Conservation (phyloP, 768 basidiomycete species). For the Xerocomus potaroensis region DNA sequence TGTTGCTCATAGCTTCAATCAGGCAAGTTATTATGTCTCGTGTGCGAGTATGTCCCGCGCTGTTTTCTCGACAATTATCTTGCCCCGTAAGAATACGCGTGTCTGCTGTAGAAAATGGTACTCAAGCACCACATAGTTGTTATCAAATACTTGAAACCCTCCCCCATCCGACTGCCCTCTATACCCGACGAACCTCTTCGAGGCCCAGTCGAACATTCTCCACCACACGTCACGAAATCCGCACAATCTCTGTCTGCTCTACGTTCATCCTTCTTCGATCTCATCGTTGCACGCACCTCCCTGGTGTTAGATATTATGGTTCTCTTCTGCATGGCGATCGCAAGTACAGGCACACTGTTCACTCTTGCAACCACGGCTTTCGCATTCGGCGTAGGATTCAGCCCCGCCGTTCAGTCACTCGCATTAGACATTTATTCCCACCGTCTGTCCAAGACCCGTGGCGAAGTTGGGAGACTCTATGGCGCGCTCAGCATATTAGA, state of each 20-base stretch:
- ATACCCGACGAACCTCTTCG: slow-evolving; percentile 17
- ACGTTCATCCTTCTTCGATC: slow-evolving; percentile 57
- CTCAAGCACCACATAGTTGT: slow-evolving; percentile 36
- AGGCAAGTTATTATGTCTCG: slow-evolving; percentile 77
- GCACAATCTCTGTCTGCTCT: slow-evolving; percentile 3
- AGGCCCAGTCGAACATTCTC: not conserved
- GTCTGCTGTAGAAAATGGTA: not conserved
- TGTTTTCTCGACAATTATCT: slow-evolving; percentile 46
- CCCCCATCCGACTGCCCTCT: slow-evolving; percentile 19
- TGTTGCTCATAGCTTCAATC: not conserved
- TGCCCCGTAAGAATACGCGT: slow-evolving; percentile 52
- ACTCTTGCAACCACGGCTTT: slow-evolving; percentile 44
- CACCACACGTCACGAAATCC: no score
- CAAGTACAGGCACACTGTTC: slow-evolving; percentile 47
- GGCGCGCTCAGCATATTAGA: slow-evolving; percentile 76
- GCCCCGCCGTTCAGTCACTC: slow-evolving; percentile 66
- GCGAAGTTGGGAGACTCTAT: slow-evolving; percentile 71
- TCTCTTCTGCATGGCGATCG: slow-evolving; percentile 47
- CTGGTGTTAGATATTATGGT: slow-evolving; percentile 50
- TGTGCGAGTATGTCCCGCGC: slow-evolving; percentile 51
- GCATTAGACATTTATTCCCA: slow-evolving; percentile 61
- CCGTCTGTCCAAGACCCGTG: slow-evolving; percentile 39
- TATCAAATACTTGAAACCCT: slow-evolving; percentile 51
- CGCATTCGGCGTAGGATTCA: slow-evolving; percentile 59
- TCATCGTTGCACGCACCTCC: slow-evolving; percentile 62